A percentile compares a stretch with the other conserved stretches of the same genome.
phyloP scores from a whole-genome alignment of 176 grass and related monocot species.

The Saccharum officinarum region DNA sequence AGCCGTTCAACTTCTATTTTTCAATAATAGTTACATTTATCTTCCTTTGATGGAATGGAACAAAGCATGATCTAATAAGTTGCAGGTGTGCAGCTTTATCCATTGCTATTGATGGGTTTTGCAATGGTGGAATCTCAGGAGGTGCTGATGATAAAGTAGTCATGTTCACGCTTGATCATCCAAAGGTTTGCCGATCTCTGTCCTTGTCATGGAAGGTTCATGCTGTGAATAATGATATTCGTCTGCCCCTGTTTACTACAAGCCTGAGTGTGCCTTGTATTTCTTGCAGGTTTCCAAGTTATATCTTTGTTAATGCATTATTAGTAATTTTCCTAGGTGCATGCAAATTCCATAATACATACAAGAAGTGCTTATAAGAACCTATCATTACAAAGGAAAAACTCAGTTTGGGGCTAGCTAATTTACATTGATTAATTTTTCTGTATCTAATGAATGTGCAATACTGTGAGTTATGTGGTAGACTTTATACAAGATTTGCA shows the following conservation, averaged over 20 bases:
- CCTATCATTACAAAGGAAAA: neutral
- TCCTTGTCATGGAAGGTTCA: neutral
- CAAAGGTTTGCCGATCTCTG: constrained; percentile 50
- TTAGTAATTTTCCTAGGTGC: constrained; percentile 10
- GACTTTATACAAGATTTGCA: neutral
- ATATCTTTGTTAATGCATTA: constrained; percentile 3
- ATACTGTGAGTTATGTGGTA: constrained; percentile 9
- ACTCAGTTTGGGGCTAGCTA: neutral
- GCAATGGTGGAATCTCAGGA: constrained; percentile 89
- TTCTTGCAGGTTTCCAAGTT: neutral
- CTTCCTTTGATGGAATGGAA: constrained; percentile 15
- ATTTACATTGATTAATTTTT: neutral
- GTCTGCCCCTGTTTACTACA: neutral
- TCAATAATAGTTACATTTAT: constrained; percentile 7
- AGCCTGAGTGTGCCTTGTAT: neutral
- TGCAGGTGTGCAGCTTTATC: constrained; percentile 79
- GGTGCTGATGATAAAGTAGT: constrained; percentile 86
- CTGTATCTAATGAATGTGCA: constrained; percentile 11
- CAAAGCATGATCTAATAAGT: constrained; percentile 30
- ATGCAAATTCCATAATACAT: constrained; percentile 15
- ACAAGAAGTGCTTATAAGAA: neutral
- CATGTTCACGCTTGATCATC: constrained; percentile 71
- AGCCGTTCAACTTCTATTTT: neutral
- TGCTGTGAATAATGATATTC: neutral
- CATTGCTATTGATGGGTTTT: constrained; percentile 76